Percentiles rank a stretch among this genome's conserved stretches.
Evolutionary conservation across 2,329 filamentous ascomycete genomes (phyloP).

Genomic region (Thermothelomyces thermophilus): DNA sequence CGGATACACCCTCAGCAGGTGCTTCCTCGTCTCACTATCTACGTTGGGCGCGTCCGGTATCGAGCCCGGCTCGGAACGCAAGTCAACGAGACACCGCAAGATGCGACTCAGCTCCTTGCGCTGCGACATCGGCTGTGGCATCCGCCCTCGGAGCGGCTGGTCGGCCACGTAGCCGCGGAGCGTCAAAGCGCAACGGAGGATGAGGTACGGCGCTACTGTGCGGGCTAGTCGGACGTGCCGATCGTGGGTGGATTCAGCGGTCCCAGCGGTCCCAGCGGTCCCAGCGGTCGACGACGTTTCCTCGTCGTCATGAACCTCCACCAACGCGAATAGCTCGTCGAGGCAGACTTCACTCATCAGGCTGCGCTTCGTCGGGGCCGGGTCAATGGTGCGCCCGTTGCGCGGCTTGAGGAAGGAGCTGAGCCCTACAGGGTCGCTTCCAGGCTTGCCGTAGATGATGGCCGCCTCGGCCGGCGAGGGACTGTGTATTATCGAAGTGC

Average conservation of each 20-base stretch:
- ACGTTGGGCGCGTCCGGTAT: constrained; percentile 52
- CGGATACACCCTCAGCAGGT: constrained; percentile 75
- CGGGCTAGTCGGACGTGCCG: constrained; percentile 59
- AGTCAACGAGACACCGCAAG: constrained; percentile 56
- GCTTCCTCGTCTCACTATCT: constrained; percentile 58
- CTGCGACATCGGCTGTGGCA: constrained; percentile 81
- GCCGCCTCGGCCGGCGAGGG: constrained; percentile 49
- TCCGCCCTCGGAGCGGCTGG: constrained; percentile 78
- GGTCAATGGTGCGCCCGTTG: constrained; percentile 64
- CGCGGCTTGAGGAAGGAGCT: constrained; percentile 57
- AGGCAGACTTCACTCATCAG: constrained; percentile 76
- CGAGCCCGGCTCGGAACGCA: constrained; percentile 64
- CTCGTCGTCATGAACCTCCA: constrained; percentile 44
- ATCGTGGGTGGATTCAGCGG: constrained; percentile 30
- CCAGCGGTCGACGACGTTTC: constrained; percentile 9
- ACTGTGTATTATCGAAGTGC: constrained; percentile 71
- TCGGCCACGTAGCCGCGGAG: constrained; percentile 85
- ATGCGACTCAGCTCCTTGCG: constrained; percentile 71
- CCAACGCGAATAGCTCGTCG: constrained; percentile 68
- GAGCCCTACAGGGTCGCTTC: constrained; percentile 43
- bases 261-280: constrained; percentile 22
- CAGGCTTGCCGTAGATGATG: constrained; percentile 48
- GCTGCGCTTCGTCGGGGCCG: constrained; percentile 56
- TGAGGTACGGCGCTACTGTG: constrained; percentile 71
- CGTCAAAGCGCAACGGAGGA: constrained; percentile 72